Conservation (phyloP, 192 early-diverging fungal genomes). For the Allomyces macrogynus region DNA sequence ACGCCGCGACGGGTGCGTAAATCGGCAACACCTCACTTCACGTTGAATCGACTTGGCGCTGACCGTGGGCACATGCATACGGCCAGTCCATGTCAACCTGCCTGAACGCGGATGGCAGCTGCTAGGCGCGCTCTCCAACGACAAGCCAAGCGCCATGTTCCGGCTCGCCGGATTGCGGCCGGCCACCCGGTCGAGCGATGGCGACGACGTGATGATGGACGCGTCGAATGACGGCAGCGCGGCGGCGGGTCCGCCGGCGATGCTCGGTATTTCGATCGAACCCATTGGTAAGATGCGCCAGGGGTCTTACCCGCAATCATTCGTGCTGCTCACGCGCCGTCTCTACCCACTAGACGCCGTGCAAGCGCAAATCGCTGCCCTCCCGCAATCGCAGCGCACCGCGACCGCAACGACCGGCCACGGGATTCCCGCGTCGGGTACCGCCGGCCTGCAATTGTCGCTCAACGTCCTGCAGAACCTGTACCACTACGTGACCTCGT, state of each 20-base stretch:
- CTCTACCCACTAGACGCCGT: slow-evolving; percentile 18
- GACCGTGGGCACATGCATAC: too few species aligned
- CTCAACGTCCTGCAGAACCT: slow-evolving; percentile 36
- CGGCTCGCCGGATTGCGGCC: slow-evolving; percentile 18
- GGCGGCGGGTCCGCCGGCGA: slow-evolving; percentile 19
- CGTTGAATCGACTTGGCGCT: too few species aligned
- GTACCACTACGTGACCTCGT: slow-evolving; percentile 58
- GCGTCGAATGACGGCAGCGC: slow-evolving; percentile 3
- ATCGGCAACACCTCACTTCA: too few species aligned
- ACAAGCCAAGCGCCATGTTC: slow-evolving; percentile 68
- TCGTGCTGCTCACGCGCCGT: too few species aligned
- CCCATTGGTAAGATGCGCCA: slow-evolving; percentile 21
- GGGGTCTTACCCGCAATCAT: too few species aligned
- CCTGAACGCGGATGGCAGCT: slow-evolving; percentile 52
- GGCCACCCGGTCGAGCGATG: background rate
- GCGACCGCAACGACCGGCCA: slow-evolving; percentile 9
- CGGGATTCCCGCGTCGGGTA: background rate
- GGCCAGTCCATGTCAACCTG: slow-evolving; percentile 68
- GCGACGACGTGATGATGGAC: background rate
- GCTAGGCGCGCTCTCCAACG: slow-evolving; percentile 58
- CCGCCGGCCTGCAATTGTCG: background rate
- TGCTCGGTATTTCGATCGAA: slow-evolving; percentile 86
- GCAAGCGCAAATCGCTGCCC: slow-evolving; percentile 19
- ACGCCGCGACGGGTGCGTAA: slow-evolving; percentile 43
- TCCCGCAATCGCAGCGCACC: slow-evolving; percentile 15